A percentile compares a stretch with the other conserved stretches of the same genome.
Evolutionary conservation across 1,284 basidiomycete genomes (phyloP).

Genomic region (Rhodotorula sp.): DNA sequence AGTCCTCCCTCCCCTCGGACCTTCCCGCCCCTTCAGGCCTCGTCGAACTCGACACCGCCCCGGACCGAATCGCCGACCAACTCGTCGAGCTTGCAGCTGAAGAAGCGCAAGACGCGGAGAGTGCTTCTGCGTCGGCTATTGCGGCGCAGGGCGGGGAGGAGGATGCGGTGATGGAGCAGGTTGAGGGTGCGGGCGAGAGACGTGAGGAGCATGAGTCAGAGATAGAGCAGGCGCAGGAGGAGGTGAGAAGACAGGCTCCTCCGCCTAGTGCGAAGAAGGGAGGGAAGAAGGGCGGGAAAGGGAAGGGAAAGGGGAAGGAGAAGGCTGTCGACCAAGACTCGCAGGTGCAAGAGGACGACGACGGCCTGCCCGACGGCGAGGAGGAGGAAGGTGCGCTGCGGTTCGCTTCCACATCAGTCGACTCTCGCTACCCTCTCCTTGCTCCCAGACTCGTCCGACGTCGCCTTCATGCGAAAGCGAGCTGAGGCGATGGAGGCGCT

Average conservation of each 20-base stretch:
- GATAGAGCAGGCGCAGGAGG: constrained; percentile 5
- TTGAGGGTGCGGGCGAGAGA: not conserved
- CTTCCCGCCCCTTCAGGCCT: constrained; percentile 19
- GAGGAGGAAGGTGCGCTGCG: constrained; percentile 34
- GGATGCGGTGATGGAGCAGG: not conserved
- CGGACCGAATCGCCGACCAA: constrained; percentile 18
- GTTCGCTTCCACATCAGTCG: rapidly evolving
- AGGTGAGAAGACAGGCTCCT: not conserved
- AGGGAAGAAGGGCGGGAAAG: constrained; percentile 15
- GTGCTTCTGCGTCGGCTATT: not conserved
- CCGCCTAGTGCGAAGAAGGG: constrained; percentile 20
- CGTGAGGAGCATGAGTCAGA: not conserved
- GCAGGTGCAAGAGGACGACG: constrained; percentile 4
- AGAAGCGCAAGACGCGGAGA: not conserved
- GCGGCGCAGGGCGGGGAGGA: not conserved
- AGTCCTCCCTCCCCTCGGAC: not conserved
- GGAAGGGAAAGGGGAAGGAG: constrained; percentile 29
- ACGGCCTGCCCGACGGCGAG: constrained; percentile 12
- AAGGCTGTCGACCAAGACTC: constrained; percentile 11
- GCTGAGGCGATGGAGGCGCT: constrained; percentile 56
- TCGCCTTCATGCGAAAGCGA: constrained; percentile 36
- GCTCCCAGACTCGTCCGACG: constrained; percentile 22
- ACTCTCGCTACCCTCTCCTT: not conserved
- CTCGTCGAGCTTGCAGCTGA: constrained; percentile 10
- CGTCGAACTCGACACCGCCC: constrained; percentile 26